These are phyloP conservation scores for Didymella keratinophila DNA, from an alignment of 2,329 filamentous ascomycete genomes.

Conservation along the genomic window DNA sequence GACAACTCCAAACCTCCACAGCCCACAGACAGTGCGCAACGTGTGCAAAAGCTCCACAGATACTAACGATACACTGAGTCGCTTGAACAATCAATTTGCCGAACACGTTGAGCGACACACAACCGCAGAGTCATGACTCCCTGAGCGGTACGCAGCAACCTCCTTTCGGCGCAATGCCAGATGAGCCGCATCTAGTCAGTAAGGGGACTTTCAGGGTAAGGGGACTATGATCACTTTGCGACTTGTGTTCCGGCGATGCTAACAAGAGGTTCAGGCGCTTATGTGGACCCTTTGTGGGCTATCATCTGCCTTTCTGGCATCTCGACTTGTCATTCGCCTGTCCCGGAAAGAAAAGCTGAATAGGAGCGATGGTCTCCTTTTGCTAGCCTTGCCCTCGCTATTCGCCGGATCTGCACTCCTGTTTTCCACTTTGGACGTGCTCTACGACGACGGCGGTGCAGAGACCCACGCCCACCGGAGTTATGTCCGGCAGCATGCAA, in stretches of 20 bases:
- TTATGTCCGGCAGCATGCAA: neutral
- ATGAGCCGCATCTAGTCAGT: neutral
- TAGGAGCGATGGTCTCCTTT: slow-evolving; percentile 26
- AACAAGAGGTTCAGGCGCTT: neutral
- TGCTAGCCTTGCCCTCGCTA: slow-evolving; percentile 23
- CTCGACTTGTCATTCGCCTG: slow-evolving; percentile 23
- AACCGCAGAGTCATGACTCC: neutral
- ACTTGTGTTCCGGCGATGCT: neutral
- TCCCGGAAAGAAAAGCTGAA: slow-evolving; percentile 24
- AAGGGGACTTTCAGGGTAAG: neutral
- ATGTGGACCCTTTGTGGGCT: slow-evolving; percentile 1
- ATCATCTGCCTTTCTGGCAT: slow-evolving; percentile 8
- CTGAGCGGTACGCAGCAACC: neutral
- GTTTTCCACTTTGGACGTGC: slow-evolving; percentile 13
- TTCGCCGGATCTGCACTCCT: slow-evolving; percentile 24
- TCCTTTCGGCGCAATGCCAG: neutral
- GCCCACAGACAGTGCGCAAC: neutral
- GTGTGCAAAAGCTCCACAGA: neutral
- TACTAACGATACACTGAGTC: neutral
- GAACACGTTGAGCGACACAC: neutral
- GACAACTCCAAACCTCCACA: neutral
- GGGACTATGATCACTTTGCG: neutral
- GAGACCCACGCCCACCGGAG: slow-evolving; percentile 1
- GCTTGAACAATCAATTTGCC: neutral
- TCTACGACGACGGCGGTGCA: slow-evolving; percentile 14